Evolutionary conservation across 2,329 filamentous ascomycete genomes (phyloP), one percentile per base, ranked within the genome.

Genomic region (Parascedosporium putredinis): DNA sequence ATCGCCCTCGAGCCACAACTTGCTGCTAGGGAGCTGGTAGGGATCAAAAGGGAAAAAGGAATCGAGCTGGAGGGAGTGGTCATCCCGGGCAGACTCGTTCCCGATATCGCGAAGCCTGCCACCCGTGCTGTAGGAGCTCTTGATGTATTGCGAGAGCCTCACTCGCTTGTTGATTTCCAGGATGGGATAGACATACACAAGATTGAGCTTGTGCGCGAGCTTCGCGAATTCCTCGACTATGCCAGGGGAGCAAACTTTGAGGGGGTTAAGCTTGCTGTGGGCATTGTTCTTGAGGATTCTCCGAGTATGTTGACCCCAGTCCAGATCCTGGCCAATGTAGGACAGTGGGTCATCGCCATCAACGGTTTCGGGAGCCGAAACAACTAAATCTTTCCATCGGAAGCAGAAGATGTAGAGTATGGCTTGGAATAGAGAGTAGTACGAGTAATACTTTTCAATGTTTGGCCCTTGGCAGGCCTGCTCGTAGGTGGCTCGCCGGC

Each of bases 11-110:
- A 98, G 69, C 94, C 93, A 97, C 52, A 81, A 77, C 65, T 86
- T 88, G 64, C 90, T 96, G 56, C 81, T 73, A 1, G 90, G 90
- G 46, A 98, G 72, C 59, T 91, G 85, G 64, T 97, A 98, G 2
- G 94, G 94, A 62, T 98, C 93, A 60, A 98, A 98, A 0, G 93
- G 93, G 60, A 97, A 98, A 64, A 95, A 96, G 0, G 89, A 86
- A 57, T 97, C 90, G 2, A 98, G 76, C 64, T 95, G 84, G 59
- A 91, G 83, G 59, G 81, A 84, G 54, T 83, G 81, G 56, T 95
- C 88, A 52, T 86, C 85, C 14, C 52, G 49, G 16, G 51, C 34
- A 4, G 54, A 43, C 25, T 45, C 49, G 18, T 18, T 47, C 6
- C 49, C 40, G 10, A 45, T 50, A 56, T 79, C 79, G 53, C 74